Evolutionary conservation across 805 yeast species (phyloP), one percentile per base, ranked within the genome.

Genomic region (Debaryomyces tyrocola): DNA sequence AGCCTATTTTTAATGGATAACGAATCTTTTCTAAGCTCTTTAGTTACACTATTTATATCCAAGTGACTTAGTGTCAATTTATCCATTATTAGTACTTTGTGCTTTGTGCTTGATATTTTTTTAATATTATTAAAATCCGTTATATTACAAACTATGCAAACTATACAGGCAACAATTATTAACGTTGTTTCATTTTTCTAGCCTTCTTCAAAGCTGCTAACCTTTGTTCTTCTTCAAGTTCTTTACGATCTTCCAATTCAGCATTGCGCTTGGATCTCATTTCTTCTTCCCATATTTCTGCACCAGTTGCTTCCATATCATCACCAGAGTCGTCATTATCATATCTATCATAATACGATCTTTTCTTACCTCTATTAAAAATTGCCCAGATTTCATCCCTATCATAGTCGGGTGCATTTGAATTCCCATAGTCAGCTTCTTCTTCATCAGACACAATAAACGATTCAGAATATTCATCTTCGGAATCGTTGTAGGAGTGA

Each of bases 221-320:
- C 43, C 69, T 56, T 46, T 74, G 80, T 52, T 86, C 82, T 58
- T 82, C 74, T 44, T 72, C 79, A 57, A 80, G 80, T 61, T 91
- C 97, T 43, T 77, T 69, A 41, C 74, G 69, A 59, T 92, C 99
- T 60, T 94, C 99, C 34, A 75, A 51, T 54, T 79, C 77, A 0
- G 96, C 99, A 45, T 75, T 77, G 41, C 76, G 75, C 33, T 82
- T 73, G 10, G 96, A 85, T 29, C 78, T 59, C 50, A 72, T 79
- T 65, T 92, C 99, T 58, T 92, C 99, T 46, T 81, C 87, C 36
- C 90, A 69, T 20, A 94, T 82, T 52, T 92, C 97, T 21, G 84
- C 84, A 21, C 97, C 97, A 1, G 94, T 85, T 2, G 97, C 97
- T 61, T 92, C 98, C 97, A 94, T 92, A 57, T 88, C 90, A 47